Percentiles rank a stretch among this genome's conserved stretches.
Conservation (phyloP, 306 rosid genomes). For the Castanea crenata region DNA sequence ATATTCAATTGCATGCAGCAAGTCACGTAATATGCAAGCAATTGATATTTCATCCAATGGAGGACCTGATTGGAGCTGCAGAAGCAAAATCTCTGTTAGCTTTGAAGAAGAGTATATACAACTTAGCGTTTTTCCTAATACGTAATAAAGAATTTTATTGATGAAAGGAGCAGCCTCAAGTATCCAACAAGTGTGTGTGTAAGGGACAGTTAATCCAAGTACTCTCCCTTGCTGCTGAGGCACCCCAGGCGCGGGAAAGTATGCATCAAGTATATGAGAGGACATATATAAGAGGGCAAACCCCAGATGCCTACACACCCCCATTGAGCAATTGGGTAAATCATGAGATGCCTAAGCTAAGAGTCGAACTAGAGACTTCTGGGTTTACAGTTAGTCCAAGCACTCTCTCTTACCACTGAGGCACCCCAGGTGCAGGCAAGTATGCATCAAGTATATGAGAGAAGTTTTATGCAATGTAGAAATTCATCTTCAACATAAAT, state of each 20-base stretch:
- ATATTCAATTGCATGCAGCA: conserved; percentile 94
- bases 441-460: background rate
- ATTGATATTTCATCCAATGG: conserved; percentile 96
- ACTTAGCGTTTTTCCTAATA: background rate
- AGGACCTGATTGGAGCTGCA: conserved; percentile 92
- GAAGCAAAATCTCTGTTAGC: conserved; percentile 28
- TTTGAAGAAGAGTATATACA: conserved; percentile 8
- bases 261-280: too few relatives aligned
- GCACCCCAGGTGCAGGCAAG: background rate
- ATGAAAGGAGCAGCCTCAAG: background rate
- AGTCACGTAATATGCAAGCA: conserved; percentile 89
- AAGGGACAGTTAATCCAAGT: too few relatives aligned
- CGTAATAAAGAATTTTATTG: background rate
- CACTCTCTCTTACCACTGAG: too few relatives aligned
- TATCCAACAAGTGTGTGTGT: background rate
- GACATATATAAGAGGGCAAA: too few relatives aligned
- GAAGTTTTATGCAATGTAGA: background rate
- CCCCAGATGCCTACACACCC: too few relatives aligned
- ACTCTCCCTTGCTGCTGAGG: too few relatives aligned
- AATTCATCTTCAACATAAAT: conserved; percentile 2
- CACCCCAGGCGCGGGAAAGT: too few relatives aligned
- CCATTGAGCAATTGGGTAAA: too few relatives aligned
- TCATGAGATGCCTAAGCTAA: too few relatives aligned
- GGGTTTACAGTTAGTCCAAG: too few relatives aligned
- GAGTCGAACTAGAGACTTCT: too few relatives aligned